These are phyloP conservation scores for Vitis hybrid DNA, from an alignment of 177 flowering plant genomes.

Conservation along the genomic window DNA sequence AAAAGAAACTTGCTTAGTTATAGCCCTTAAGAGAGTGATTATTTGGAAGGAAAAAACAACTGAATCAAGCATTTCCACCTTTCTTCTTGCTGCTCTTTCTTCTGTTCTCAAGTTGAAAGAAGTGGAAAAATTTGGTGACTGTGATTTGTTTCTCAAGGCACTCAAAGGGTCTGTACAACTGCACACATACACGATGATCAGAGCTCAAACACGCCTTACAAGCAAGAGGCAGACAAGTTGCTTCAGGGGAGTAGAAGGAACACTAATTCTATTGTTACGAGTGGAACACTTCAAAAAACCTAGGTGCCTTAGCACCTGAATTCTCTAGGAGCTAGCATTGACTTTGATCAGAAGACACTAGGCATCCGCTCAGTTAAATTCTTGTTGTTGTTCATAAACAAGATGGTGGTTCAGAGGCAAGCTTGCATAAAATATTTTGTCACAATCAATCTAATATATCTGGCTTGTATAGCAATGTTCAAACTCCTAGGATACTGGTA, in stretches of 20 bases:
- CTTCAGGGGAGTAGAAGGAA: too few relatives aligned
- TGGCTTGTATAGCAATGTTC: neutral
- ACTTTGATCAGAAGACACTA: too few relatives aligned
- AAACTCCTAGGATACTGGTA: neutral
- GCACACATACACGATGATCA: constrained; percentile 14
- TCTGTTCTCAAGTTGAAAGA: constrained; percentile 51
- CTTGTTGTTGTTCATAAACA: too few relatives aligned
- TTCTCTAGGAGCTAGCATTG: too few relatives aligned
- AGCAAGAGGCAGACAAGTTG: neutral
- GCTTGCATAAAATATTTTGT: neutral
- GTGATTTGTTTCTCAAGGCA: constrained; percentile 36
- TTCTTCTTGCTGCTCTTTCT: constrained; percentile 63
- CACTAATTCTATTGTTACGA: too few relatives aligned
- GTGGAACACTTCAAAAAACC: too few relatives aligned
- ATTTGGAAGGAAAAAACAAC: neutral
- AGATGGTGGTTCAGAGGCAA: too few relatives aligned
- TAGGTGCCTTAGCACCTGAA: too few relatives aligned
- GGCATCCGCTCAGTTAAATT: too few relatives aligned
- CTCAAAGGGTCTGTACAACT: constrained; percentile 42
- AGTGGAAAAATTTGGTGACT: constrained; percentile 38
- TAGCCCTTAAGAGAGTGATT: neutral
- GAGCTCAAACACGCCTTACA: neutral
- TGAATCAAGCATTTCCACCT: constrained; percentile 39
- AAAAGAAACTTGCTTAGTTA: neutral
- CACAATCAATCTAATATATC: neutral